These are phyloP conservation scores for Yarrowia hollandica DNA, from an alignment of 805 yeast species.

Conservation along the genomic window DNA sequence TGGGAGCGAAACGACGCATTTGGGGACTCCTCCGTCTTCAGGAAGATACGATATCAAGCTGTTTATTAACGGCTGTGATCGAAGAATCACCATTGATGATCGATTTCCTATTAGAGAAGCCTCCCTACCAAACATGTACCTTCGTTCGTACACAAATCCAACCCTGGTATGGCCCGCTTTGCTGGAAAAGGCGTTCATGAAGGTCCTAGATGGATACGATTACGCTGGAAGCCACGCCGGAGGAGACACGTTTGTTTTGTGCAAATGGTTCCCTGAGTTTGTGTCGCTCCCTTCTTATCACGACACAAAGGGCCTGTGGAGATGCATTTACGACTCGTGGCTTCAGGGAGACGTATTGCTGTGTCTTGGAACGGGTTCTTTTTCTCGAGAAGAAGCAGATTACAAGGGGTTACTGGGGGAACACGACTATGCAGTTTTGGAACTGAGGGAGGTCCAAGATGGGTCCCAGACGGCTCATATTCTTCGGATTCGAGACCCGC, in stretches of 20 bases:
- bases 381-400: slow-evolving; percentile 41
- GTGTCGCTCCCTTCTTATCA: slow-evolving; percentile 35
- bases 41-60: slow-evolving; percentile 48
- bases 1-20: slow-evolving; percentile 36
- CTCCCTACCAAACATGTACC: slow-evolving; percentile 38
- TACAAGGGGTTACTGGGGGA: slow-evolving; percentile 49
- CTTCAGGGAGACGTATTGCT: slow-evolving; percentile 46
- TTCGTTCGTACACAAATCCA: slow-evolving; percentile 44
- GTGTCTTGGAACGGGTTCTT: slow-evolving; percentile 67
- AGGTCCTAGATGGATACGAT: slow-evolving; percentile 60
- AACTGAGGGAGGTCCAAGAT: slow-evolving; percentile 39
- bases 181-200: slow-evolving; percentile 75
- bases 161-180: slow-evolving; percentile 62
- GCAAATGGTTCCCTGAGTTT: slow-evolving; percentile 76
- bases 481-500: slow-evolving; percentile 9
- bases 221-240: slow-evolving; percentile 76
- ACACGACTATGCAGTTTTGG: slow-evolving; percentile 71
- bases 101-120: slow-evolving; percentile 44
- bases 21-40: slow-evolving; percentile 33
- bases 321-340: slow-evolving; percentile 41
- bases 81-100: slow-evolving; percentile 53
- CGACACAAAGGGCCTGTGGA: slow-evolving; percentile 41
- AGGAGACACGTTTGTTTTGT: slow-evolving; percentile 60
- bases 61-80: slow-evolving; percentile 52
- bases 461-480: neutral